phyloP scores from a whole-genome alignment of 2,329 filamentous ascomycete genomes.

The Rachicladosporium sp. region DNA sequence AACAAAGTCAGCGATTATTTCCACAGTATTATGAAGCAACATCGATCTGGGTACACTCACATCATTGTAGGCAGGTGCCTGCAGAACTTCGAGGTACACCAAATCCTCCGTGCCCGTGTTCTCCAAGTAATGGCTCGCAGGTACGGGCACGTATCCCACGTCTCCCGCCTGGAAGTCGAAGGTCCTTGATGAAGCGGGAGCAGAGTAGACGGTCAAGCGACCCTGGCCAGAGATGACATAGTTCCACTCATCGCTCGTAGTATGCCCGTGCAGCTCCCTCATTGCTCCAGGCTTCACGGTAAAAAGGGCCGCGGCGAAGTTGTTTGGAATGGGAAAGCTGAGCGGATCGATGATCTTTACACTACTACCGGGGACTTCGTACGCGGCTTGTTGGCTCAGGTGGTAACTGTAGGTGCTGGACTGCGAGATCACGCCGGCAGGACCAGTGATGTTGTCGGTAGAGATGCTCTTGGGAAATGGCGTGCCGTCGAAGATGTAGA shows the following conservation, averaged over 20 bases:
- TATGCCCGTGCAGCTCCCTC: slow-evolving; percentile 55
- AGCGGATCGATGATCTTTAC: slow-evolving; percentile 48
- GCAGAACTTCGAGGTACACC: slow-evolving; percentile 47
- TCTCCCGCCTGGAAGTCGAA: slow-evolving; percentile 50
- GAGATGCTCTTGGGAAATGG: slow-evolving; percentile 22
- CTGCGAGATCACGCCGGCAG: slow-evolving; percentile 18
- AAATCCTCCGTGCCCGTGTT: slow-evolving; percentile 47
- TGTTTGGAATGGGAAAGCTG: slow-evolving; percentile 44
- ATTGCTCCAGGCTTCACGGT: slow-evolving; percentile 50
- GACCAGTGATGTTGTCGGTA: slow-evolving; percentile 29
- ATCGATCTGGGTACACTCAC: background rate
- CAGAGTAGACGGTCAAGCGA: slow-evolving; percentile 44
- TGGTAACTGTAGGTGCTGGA: slow-evolving; percentile 28
- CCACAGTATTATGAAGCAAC: no score
- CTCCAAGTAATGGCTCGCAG: slow-evolving; percentile 47
- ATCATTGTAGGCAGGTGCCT: slow-evolving; percentile 40
- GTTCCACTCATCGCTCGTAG: slow-evolving; percentile 47
- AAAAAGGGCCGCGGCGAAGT: slow-evolving; percentile 46
- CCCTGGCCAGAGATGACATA: slow-evolving; percentile 47
- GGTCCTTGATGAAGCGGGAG: slow-evolving; percentile 38
- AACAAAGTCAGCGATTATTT: no score
- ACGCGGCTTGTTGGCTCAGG: slow-evolving; percentile 36
- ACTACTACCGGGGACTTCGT: slow-evolving; percentile 39
- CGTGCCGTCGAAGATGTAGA: slow-evolving; percentile 31
- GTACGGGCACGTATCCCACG: slow-evolving; percentile 46